phyloP scores from a whole-genome alignment of 306 rosid genomes.

The Carpinus viminea region DNA sequence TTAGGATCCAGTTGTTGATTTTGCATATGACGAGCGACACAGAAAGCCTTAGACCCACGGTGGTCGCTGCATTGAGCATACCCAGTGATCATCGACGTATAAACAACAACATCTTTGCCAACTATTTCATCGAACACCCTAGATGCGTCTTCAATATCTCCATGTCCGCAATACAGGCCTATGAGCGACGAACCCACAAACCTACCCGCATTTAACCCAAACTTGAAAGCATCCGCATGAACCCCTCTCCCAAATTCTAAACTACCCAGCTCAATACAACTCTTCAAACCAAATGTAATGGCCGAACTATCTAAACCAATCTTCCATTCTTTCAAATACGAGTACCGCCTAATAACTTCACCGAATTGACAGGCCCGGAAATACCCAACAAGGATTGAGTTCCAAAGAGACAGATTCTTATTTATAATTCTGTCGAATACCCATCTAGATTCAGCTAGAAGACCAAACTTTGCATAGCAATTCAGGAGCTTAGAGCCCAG shows the following conservation, averaged over 20 bases:
- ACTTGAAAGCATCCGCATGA: conserved; percentile 47
- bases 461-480: conserved; percentile 30
- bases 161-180: conserved; percentile 26
- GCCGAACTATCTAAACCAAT: conserved; percentile 32
- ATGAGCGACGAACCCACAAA: conserved; percentile 56
- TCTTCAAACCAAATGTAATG: conserved; percentile 39
- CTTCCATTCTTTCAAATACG: conserved; percentile 26
- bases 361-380: conserved; percentile 22
- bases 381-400: conserved; percentile 31
- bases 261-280: conserved; percentile 30
- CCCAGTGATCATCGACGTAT: conserved; percentile 49
- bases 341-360: conserved; percentile 35
- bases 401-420: conserved; percentile 28
- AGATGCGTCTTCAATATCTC: conserved; percentile 32
- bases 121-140: conserved; percentile 54
- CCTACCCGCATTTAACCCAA: conserved; percentile 35
- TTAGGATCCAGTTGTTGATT: conserved; percentile 34
- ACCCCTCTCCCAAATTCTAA: conserved; percentile 41
- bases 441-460: conserved; percentile 24
- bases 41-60: conserved; percentile 32
- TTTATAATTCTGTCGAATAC: conserved; percentile 15
- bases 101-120: conserved; percentile 45
- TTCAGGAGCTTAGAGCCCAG: conserved; percentile 34
- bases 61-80: conserved; percentile 36
- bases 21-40: conserved; percentile 39